phyloP scores from a whole-genome alignment of 164 flowering plant species.

The Buxus sempervirens region DNA sequence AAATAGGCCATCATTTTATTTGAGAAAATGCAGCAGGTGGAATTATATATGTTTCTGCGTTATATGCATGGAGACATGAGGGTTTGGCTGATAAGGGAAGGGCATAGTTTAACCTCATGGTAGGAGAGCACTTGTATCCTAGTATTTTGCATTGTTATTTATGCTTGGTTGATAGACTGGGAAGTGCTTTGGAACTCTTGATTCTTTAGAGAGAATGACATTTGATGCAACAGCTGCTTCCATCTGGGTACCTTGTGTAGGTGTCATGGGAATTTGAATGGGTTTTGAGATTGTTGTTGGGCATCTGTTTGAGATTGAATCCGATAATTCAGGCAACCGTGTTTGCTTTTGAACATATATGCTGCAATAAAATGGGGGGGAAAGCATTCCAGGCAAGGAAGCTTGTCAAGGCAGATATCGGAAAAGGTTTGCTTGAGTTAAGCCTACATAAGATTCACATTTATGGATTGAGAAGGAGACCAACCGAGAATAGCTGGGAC shows the following conservation, averaged over 20 bases:
- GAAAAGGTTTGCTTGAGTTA: constrained; percentile 81
- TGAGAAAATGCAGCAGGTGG: constrained; percentile 81
- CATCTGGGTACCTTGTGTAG: constrained; percentile 87
- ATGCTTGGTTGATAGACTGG: constrained; percentile 85
- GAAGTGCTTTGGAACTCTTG: constrained; percentile 48
- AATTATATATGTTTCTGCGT: constrained; percentile 59
- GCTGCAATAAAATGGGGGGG: constrained; percentile 69
- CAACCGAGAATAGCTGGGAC: constrained; percentile 60
- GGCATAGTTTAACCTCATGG: constrained; percentile 54
- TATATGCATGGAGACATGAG: constrained; percentile 73
- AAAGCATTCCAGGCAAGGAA: constrained; percentile 59
- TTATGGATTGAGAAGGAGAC: constrained; percentile 61
- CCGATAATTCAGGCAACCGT: constrained; percentile 72
- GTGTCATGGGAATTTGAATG: constrained; percentile 51
- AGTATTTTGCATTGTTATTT: constrained; percentile 68
- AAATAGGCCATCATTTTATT: constrained; percentile 64
- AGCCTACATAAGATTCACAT: constrained; percentile 63
- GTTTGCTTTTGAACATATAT: constrained; percentile 69
- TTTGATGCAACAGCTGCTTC: constrained; percentile 64
- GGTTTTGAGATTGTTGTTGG: constrained; percentile 73
- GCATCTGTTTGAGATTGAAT: constrained; percentile 62
- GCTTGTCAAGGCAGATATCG: constrained; percentile 62
- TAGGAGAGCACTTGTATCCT: constrained; percentile 36
- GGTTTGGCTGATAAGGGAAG: constrained; percentile 60
- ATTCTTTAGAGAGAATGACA: constrained; percentile 55